phyloP scores from a whole-genome alignment of 2,329 filamentous ascomycete species.

The Cladophialophora chaetospira region DNA sequence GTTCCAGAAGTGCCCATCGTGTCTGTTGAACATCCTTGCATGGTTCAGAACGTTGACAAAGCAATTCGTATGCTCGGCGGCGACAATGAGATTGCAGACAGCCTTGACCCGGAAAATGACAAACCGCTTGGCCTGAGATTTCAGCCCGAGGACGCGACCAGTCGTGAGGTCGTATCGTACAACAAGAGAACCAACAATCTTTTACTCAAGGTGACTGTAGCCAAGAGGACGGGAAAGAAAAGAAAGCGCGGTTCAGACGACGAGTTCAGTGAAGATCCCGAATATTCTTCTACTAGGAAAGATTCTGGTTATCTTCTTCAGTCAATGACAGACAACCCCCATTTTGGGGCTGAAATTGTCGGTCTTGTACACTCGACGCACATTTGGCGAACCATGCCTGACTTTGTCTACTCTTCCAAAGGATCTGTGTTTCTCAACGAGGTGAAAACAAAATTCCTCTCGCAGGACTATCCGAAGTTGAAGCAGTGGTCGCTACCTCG shows the following conservation, averaged over 20 bases:
- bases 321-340: slow-evolving; percentile 70
- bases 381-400: slow-evolving; percentile 77
- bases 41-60: slow-evolving; percentile 65
- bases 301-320: slow-evolving; percentile 59
- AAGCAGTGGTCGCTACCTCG: slow-evolving; percentile 69
- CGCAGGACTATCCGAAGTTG: slow-evolving; percentile 66
- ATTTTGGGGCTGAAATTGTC: slow-evolving; percentile 69
- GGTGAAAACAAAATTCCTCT: slow-evolving; percentile 70
- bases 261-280: slow-evolving; percentile 58
- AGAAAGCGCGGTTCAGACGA: slow-evolving; percentile 75
- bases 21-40: slow-evolving; percentile 67
- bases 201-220: slow-evolving; percentile 81
- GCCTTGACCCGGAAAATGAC: slow-evolving; percentile 49
- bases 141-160: slow-evolving; percentile 75
- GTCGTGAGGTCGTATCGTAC: slow-evolving; percentile 75
- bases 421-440: slow-evolving; percentile 69
- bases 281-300: slow-evolving; percentile 48
- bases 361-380: slow-evolving; percentile 78
- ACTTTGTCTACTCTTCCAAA: slow-evolving; percentile 79
- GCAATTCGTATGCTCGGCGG: slow-evolving; percentile 65
- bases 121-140: slow-evolving; percentile 69
- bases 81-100: slow-evolving; percentile 55
- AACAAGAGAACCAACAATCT: slow-evolving; percentile 78
- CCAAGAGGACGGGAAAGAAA: slow-evolving; percentile 82
- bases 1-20: slow-evolving; percentile 58